Evolutionary conservation across 2,329 filamentous ascomycete genomes (phyloP).

Genomic region (Ophiostoma perfectum): DNA sequence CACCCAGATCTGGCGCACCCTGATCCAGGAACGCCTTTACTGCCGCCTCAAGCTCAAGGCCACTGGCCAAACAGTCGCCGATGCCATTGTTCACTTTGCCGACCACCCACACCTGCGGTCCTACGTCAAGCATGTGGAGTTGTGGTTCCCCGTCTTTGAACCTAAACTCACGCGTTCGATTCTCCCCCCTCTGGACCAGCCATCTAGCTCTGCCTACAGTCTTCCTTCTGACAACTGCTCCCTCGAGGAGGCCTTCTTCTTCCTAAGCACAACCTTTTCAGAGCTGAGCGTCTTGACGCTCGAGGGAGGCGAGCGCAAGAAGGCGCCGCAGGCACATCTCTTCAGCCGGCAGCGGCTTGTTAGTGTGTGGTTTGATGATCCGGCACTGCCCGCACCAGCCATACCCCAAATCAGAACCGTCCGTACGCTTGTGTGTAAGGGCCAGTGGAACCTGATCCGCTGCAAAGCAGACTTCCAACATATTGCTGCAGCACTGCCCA

Average conservation of each 20-base stretch:
- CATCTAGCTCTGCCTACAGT: slow-evolving; percentile 54
- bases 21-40: slow-evolving; percentile 69
- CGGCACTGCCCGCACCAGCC: slow-evolving; percentile 15
- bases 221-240: slow-evolving; percentile 62
- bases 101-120: slow-evolving; percentile 52
- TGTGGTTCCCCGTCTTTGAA: slow-evolving; percentile 73
- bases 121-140: slow-evolving; percentile 67
- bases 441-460: slow-evolving; percentile 72
- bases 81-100: slow-evolving; percentile 57
- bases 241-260: slow-evolving; percentile 62
- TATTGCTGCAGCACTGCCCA: slow-evolving; percentile 59
- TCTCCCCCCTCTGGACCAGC: slow-evolving; percentile 45
- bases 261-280: slow-evolving; percentile 55
- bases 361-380: background rate
- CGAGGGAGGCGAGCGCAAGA: slow-evolving; percentile 71
- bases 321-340: slow-evolving; percentile 61
- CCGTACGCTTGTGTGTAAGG: slow-evolving; percentile 64
- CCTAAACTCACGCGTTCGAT: slow-evolving; percentile 45
- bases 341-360: slow-evolving; percentile 36
- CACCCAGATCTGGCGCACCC: slow-evolving; percentile 55
- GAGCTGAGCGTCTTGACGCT: slow-evolving; percentile 62
- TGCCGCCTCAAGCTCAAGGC: slow-evolving; percentile 72
- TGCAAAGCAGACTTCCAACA: slow-evolving; percentile 56
- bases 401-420: slow-evolving; percentile 47
- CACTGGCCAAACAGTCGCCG: slow-evolving; percentile 55